Conservation (phyloP, 2,329 filamentous ascomycete species). For the Alternaria alternata region DNA sequence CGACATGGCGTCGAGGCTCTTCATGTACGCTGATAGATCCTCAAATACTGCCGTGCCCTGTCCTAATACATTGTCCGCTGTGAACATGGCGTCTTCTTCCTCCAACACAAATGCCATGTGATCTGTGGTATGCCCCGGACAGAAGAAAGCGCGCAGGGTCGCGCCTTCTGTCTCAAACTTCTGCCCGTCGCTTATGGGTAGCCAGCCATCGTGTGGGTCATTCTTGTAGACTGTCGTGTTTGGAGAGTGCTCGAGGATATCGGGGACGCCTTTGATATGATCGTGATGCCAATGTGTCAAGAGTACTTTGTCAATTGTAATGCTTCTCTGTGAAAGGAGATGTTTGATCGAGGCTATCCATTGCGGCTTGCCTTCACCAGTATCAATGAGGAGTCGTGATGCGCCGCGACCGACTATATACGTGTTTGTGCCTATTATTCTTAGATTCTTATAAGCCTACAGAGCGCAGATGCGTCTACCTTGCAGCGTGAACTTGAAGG, state of each 20-base stretch:
- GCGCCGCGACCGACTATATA: slow-evolving; percentile 84
- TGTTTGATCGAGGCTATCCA: slow-evolving; percentile 75
- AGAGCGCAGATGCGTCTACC: slow-evolving; percentile 50
- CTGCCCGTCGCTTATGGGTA: slow-evolving; percentile 65
- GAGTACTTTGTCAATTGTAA: slow-evolving; percentile 72
- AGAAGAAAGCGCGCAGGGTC: slow-evolving; percentile 72
- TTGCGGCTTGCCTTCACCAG: slow-evolving; percentile 78
- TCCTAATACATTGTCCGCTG: slow-evolving; percentile 86
- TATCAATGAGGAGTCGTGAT: slow-evolving; percentile 83
- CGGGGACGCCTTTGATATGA: slow-evolving; percentile 77
- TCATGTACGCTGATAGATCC: slow-evolving; percentile 73
- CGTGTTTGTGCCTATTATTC: slow-evolving; percentile 81
- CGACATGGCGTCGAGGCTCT: slow-evolving; percentile 74
- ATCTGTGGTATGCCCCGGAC: slow-evolving; percentile 80
- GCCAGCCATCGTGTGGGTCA: slow-evolving; percentile 60
- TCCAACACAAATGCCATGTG: slow-evolving; percentile 81
- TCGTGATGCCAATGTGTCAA: slow-evolving; percentile 95
- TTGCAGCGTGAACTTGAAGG: slow-evolving; percentile 67
- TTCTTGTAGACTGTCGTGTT: slow-evolving; percentile 72
- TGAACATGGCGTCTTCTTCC: slow-evolving; percentile 85
- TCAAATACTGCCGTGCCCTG: slow-evolving; percentile 89
- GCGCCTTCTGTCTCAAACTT: slow-evolving; percentile 66
- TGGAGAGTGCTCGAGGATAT: slow-evolving; percentile 72
- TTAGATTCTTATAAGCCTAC: slow-evolving; percentile 15
- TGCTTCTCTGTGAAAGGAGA: slow-evolving; percentile 72